phyloP scores from a whole-genome alignment of 2,329 filamentous ascomycete genomes.

The Ambrosiella beaveri region DNA sequence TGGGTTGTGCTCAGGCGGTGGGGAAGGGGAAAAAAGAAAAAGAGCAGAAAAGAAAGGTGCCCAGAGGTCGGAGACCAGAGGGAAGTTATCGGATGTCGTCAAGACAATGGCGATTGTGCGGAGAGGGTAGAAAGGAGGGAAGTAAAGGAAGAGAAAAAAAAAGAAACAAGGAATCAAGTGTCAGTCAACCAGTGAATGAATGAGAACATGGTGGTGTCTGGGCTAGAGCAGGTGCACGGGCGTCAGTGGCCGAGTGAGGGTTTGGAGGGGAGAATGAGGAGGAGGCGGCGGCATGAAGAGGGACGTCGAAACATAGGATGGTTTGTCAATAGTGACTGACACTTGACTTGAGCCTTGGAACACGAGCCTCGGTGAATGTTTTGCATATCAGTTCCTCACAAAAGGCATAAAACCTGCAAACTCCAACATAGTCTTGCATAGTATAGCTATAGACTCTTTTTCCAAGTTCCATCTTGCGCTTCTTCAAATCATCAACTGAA shows the following conservation, averaged over 20 bases:
- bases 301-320: neutral
- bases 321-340: neutral
- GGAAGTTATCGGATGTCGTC: neutral
- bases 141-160: neutral
- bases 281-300: constrained; percentile 5
- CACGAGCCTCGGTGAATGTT: neutral
- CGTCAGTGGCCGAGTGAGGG: neutral
- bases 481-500: neutral
- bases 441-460: too few species aligned
- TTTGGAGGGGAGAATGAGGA: neutral
- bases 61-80: neutral
- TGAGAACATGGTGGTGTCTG: neutral
- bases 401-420: too few species aligned
- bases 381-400: too few species aligned
- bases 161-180: neutral
- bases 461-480: too few species aligned
- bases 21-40: neutral
- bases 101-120: neutral
- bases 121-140: too few species aligned
- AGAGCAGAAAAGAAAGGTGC: neutral
- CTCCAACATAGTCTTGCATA: too few species aligned
- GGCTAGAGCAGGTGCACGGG: too few species aligned
- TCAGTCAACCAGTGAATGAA: neutral
- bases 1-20: neutral
- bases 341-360: neutral